These are phyloP conservation scores for Lonicera japonica DNA, from an alignment of 129 eudicot genomes.

Conservation along the genomic window DNA sequence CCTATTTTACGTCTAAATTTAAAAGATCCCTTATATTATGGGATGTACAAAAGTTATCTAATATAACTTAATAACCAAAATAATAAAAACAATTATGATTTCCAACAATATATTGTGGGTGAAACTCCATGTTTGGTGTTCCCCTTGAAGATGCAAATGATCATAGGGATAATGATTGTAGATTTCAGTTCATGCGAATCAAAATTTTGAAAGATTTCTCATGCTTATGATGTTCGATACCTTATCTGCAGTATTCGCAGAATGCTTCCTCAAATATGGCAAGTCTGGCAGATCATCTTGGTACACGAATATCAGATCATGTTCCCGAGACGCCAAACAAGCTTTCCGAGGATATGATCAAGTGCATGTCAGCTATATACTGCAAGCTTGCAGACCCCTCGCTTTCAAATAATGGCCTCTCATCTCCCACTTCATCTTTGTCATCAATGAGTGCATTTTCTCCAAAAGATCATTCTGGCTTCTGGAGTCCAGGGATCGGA, in stretches of 20 bases:
- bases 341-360: conserved; percentile 94
- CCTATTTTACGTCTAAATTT: too few relatives aligned
- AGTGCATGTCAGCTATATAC: conserved; percentile 75
- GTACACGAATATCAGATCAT: conserved; percentile 86
- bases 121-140: too few relatives aligned
- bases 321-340: conserved; percentile 85
- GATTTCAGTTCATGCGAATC: too few relatives aligned
- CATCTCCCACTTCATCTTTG: conserved; percentile 86
- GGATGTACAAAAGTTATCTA: too few relatives aligned
- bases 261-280: conserved; percentile 54
- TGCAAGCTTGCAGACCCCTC: conserved; percentile 90
- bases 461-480: conserved; percentile 79
- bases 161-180: too few relatives aligned
- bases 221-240: not conserved
- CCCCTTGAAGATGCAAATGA: too few relatives aligned
- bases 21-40: too few relatives aligned
- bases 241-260: conserved; percentile 59
- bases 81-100: too few relatives aligned
- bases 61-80: too few relatives aligned
- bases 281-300: conserved; percentile 95
- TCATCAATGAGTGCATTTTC: conserved; percentile 88
- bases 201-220: not conserved
- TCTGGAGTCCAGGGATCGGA: conserved; percentile 85
- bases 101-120: too few relatives aligned
- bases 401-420: conserved; percentile 50